Conservation (phyloP, 768 basidiomycete genomes). For the Suillus occidentalis region DNA sequence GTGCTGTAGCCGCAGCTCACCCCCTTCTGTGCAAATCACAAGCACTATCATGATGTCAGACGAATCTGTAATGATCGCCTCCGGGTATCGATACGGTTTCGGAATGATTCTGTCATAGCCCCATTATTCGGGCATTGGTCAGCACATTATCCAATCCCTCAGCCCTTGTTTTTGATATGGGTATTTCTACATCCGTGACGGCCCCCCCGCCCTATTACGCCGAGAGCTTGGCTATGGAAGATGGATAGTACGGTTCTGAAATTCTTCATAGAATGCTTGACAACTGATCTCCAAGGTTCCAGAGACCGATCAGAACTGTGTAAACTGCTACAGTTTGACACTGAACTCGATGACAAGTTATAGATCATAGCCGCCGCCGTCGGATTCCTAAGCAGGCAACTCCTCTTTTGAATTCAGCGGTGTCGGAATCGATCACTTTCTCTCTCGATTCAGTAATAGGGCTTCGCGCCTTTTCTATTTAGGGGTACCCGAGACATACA, state of each 20-base stretch:
- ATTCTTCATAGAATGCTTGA: neutral
- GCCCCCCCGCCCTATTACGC: slow-evolving; percentile 4
- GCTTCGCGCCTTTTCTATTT: slow-evolving; percentile 23
- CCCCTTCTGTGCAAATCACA: neutral
- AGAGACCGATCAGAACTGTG: neutral
- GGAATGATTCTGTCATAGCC: neutral
- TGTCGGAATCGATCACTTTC: slow-evolving; percentile 5
- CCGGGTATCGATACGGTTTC: neutral
- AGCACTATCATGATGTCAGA: neutral
- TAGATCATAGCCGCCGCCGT: neutral
- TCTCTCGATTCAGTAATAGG: neutral
- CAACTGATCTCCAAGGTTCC: neutral
- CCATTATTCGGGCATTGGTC: slow-evolving; percentile 1
- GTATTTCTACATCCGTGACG: slow-evolving; percentile 2
- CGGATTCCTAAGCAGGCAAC: slow-evolving; percentile 1
- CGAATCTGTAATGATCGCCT: slow-evolving; percentile 4
- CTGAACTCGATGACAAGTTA: neutral
- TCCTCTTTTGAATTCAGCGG: neutral
- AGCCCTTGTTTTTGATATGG: slow-evolving; percentile 3
- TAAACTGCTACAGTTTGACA: neutral
- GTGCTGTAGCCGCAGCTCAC: neutral
- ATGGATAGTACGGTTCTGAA: neutral
- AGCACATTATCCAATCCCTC: neutral
- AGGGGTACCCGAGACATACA: slow-evolving; percentile 19
- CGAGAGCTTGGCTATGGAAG: neutral